Evolutionary conservation across 805 yeast genomes (phyloP).

Genomic region (Metschnikowia gelsemii): DNA sequence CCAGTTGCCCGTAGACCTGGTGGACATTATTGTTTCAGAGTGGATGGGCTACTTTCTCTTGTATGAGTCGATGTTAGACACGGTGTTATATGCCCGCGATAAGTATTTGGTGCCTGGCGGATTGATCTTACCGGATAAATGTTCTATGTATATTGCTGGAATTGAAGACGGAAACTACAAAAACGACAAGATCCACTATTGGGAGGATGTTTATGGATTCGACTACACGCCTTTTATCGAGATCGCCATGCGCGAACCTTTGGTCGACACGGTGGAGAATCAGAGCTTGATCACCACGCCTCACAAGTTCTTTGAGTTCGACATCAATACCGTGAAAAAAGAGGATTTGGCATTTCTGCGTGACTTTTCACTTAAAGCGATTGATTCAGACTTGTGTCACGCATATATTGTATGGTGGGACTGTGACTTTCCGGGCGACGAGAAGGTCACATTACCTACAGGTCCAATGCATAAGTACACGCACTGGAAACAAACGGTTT

Average conservation of each 20-base stretch:
- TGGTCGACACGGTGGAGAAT: slow-evolving; percentile 92
- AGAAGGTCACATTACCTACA: slow-evolving; percentile 76
- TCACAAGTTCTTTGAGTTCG: slow-evolving; percentile 71
- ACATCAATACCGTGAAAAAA: slow-evolving; percentile 82
- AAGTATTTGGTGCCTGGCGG: slow-evolving; percentile 81
- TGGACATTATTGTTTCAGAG: slow-evolving; percentile 92
- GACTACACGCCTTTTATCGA: slow-evolving; percentile 90
- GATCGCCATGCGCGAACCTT: slow-evolving; percentile 86
- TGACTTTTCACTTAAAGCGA: slow-evolving; percentile 68
- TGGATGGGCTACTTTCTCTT: slow-evolving; percentile 99
- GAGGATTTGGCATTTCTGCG: slow-evolving; percentile 77
- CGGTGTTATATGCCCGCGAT: slow-evolving; percentile 93
- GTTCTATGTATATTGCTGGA: slow-evolving; percentile 84
- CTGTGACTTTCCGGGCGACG: slow-evolving; percentile 75
- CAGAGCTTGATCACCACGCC: slow-evolving; percentile 70
- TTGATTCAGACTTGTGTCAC: slow-evolving; percentile 77
- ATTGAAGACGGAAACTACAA: slow-evolving; percentile 92
- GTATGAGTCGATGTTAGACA: slow-evolving; percentile 97
- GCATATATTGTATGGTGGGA: slow-evolving; percentile 96
- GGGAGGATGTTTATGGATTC: slow-evolving; percentile 98
- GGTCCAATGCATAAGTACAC: slow-evolving; percentile 94
- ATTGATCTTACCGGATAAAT: slow-evolving; percentile 90
- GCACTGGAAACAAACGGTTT: slow-evolving; percentile 98
- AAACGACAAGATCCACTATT: slow-evolving; percentile 84
- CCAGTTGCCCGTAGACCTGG: slow-evolving; percentile 76